phyloP scores from a whole-genome alignment of 148 eudicot genomes.

The Diospyros lotus region DNA sequence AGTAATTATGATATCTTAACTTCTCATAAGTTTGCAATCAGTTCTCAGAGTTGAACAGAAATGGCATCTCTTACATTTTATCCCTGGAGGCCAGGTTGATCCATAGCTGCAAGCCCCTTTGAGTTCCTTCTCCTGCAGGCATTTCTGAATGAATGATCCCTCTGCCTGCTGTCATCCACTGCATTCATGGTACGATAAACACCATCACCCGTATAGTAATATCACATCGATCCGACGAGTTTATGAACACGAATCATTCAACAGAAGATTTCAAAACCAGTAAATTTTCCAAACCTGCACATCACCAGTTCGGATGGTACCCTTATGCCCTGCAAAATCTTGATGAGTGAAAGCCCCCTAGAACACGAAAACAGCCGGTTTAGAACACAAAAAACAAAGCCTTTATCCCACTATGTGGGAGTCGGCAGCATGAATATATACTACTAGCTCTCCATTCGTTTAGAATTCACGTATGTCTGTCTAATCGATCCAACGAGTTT shows the following conservation, averaged over 20 bases:
- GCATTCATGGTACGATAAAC: neutral
- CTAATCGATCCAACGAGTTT: too few relatives aligned
- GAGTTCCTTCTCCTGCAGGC: constrained; percentile 78
- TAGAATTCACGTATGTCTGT: too few relatives aligned
- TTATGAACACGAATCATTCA: neutral
- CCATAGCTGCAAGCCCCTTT: constrained; percentile 88
- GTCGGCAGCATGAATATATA: too few relatives aligned
- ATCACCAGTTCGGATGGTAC: constrained; percentile 75
- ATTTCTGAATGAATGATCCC: constrained; percentile 96
- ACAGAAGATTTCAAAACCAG: neutral
- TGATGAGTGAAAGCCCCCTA: constrained; percentile 93
- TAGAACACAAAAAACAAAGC: too few relatives aligned
- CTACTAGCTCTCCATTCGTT: too few relatives aligned
- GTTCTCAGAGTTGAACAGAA: neutral
- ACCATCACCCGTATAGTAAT: neutral
- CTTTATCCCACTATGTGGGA: too few relatives aligned
- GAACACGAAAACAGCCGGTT: neutral
- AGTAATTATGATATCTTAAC: too few relatives aligned
- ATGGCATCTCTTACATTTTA: constrained; percentile 58
- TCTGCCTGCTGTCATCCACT: constrained; percentile 99
- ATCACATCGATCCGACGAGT: neutral
- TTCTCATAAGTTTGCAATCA: too few relatives aligned
- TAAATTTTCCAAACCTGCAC: constrained; percentile 52
- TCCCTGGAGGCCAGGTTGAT: constrained; percentile 83
- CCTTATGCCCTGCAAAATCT: constrained; percentile 89